Conservation (phyloP, 257 asterid genomes). For the Petunia secreta region DNA sequence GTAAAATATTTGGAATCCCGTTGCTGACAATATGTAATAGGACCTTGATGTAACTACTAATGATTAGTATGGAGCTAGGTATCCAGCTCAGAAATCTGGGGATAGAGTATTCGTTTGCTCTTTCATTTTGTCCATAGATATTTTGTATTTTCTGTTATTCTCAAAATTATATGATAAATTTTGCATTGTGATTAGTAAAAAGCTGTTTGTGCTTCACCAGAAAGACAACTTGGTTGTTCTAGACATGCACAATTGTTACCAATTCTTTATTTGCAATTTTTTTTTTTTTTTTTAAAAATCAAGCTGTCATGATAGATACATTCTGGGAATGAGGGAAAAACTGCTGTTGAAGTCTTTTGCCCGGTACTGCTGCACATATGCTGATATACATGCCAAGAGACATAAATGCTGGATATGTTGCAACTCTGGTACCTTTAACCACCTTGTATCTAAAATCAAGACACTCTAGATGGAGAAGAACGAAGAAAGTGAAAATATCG, state of each 20-base stretch:
- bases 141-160: background rate
- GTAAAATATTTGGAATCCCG: background rate
- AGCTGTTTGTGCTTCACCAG: background rate
- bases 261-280: background rate
- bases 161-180: background rate
- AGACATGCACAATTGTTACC: background rate
- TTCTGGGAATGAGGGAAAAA: background rate
- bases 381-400: conserved; percentile 3
- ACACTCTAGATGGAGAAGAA: background rate
- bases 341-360: background rate
- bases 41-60: conserved; percentile 4
- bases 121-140: background rate
- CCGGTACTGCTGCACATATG: background rate
- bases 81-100: conserved; percentile 7
- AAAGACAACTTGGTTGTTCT: background rate
- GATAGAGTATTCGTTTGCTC: background rate
- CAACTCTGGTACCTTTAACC: background rate
- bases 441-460: background rate
- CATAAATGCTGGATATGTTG: background rate
- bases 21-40: background rate
- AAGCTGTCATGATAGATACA: background rate
- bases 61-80: background rate
- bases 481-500: background rate
- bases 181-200: background rate
- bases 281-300: background rate